Evolutionary conservation across 371 early-diverging fungal species (phyloP).

Genomic region (Mortierella sp.): DNA sequence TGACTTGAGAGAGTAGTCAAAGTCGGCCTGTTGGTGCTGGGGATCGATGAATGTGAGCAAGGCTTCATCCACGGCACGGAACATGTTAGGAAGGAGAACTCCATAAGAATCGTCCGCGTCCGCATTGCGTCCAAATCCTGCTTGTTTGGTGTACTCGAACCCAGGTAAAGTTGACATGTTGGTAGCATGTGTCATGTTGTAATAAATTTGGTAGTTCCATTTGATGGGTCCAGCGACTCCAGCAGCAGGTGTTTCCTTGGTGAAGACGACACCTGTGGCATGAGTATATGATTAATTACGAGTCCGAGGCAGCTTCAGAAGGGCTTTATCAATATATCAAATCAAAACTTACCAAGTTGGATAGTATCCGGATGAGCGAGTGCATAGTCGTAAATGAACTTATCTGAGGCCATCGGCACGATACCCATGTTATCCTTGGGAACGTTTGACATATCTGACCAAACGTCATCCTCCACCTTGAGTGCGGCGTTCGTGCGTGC

Average conservation of each 20-base stretch:
- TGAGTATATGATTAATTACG: not conserved
- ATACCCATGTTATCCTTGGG: constrained; percentile 65
- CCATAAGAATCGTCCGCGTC: constrained; percentile 63
- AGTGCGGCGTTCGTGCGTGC: constrained; percentile 30
- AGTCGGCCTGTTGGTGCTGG: constrained; percentile 29
- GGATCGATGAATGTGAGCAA: constrained; percentile 57
- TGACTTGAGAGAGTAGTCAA: constrained; percentile 40
- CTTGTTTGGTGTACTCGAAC: constrained; percentile 42
- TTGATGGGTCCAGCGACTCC: constrained; percentile 51
- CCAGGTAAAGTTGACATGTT: constrained; percentile 60
- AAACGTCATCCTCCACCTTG: constrained; percentile 23
- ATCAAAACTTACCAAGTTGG: constrained; percentile 60
- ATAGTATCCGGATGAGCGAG: constrained; percentile 74
- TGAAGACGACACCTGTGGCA: constrained; percentile 54
- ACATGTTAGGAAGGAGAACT: constrained; percentile 61
- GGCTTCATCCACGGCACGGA: constrained; percentile 77
- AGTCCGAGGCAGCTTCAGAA: not conserved
- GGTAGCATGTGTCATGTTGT: constrained; percentile 65
- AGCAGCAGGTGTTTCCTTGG: constrained; percentile 23
- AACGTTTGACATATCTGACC: constrained; percentile 40
- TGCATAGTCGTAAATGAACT: constrained; percentile 76
- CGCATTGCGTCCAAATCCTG: constrained; percentile 21
- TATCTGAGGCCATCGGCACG: constrained; percentile 64
- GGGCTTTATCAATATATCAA: not conserved
- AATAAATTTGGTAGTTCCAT: constrained; percentile 77